Base-by-base conservation (phyloP, 768 basidiomycete species). In the Hericium coralloides region DNA sequence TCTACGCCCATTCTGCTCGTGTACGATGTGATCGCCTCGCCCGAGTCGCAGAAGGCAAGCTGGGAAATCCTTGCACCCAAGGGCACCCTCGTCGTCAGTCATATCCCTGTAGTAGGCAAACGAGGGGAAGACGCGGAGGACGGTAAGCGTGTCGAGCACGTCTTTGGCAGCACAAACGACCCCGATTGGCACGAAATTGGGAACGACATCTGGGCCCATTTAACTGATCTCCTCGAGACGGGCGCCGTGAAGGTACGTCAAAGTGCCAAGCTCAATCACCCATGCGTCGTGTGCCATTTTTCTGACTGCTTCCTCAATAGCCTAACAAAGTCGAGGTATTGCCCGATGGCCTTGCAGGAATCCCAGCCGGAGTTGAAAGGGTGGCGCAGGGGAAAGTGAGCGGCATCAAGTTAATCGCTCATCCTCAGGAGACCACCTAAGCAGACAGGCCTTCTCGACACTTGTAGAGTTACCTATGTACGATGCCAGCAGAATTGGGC, bases 51-150 rank as follows among this genome's bases (percentile, higher is more conserved):
- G 55, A 48, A 55, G 22, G 43, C 56, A 4, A 64, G 55, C 6
- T 67, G 63, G 47, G 57, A 55, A 1, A 49, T 65, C 9, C 62
- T 71, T 38, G 64, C 66, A 10, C 59, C 59, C 3, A 63, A 64
- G 25, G 67, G 67, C 12, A 45, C 20, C 36, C 47, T 68, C 37
- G 53, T 66, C 3, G 5, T 65, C 39, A 50, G 31, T 31, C 31
- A 31, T 31, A 9, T 8, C 10, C 31, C 43, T 4, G 43, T 20
- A n/a, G 53, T 58, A 20, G 53, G 38, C 6, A 52, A 49, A 20
- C n/a, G 25, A 9, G 50, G 43, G 9, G 52, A 22, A n/a, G 49
- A 26, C 8, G 53, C 48, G n/a, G 55, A 56, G 38, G 49, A 50
- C 25, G 49, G 55, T 12, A 50, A 51, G 22, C 37, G 38, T 17